These are phyloP conservation scores for Sporothrix sp. DNA, from an alignment of 2,329 filamentous ascomycete genomes.

Conservation along the genomic window DNA sequence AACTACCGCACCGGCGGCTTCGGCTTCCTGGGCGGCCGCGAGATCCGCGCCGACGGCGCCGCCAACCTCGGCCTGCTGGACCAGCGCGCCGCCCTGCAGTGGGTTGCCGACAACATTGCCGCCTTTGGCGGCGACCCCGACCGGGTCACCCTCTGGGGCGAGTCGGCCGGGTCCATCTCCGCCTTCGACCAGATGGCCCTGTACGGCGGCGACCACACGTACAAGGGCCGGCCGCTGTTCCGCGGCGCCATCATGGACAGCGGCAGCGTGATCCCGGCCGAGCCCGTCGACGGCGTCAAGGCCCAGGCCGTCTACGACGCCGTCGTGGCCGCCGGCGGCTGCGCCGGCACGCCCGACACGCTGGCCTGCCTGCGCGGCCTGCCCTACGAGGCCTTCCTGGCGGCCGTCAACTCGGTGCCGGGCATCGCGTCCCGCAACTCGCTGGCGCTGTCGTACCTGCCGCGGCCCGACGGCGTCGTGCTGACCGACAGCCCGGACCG, in stretches of 20 bases:
- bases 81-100: slow-evolving; percentile 61
- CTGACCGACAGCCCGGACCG: slow-evolving; percentile 55
- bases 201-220: slow-evolving; percentile 58
- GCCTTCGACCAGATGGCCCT: slow-evolving; percentile 68
- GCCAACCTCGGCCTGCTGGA: slow-evolving; percentile 64
- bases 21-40: slow-evolving; percentile 61
- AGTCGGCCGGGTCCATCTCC: slow-evolving; percentile 62
- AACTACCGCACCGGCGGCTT: slow-evolving; percentile 71
- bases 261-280: slow-evolving; percentile 52
- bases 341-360: slow-evolving; percentile 44
- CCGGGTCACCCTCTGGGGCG: slow-evolving; percentile 74
- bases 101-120: slow-evolving; percentile 68
- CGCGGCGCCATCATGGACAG: slow-evolving; percentile 70
- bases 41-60: slow-evolving; percentile 56
- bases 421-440: slow-evolving; percentile 57
- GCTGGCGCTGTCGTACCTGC: slow-evolving; percentile 62
- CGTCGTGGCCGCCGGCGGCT: slow-evolving; percentile 53
- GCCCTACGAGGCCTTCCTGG: slow-evolving; percentile 50
- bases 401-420: slow-evolving; percentile 61
- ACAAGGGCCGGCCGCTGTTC: slow-evolving; percentile 68
- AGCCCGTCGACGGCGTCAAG: slow-evolving; percentile 55
- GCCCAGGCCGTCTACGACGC: slow-evolving; percentile 55
- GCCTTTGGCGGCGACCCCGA: slow-evolving; percentile 68
- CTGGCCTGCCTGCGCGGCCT: slow-evolving; percentile 56
- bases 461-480: slow-evolving; percentile 58